Percentiles rank a stretch among this genome's conserved stretches.
Conservation (phyloP, 2,329 filamentous ascomycete species). For the Stemphylium lycopersici region DNA sequence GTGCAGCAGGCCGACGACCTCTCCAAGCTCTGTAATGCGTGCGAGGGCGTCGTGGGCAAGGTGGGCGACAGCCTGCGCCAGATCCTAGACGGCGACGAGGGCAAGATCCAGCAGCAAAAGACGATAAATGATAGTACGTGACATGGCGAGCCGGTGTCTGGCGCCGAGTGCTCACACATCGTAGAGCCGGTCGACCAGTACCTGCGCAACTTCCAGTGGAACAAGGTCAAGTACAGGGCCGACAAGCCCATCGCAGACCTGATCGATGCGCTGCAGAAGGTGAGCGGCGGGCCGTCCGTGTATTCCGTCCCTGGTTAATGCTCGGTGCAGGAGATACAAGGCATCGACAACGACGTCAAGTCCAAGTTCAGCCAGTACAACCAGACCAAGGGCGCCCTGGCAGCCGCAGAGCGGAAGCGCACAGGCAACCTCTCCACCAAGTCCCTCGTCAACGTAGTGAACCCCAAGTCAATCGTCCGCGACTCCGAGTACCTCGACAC, state of each 20-base stretch:
- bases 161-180: constrained; percentile 6
- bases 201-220: constrained; percentile 88
- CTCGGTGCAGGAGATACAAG: constrained; percentile 74
- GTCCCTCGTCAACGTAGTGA: constrained; percentile 86
- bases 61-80: constrained; percentile 83
- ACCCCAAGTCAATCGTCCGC: constrained; percentile 74
- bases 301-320: background rate
- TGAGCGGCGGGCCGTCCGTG: constrained; percentile 40
- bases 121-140: constrained; percentile 83
- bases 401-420: constrained; percentile 82
- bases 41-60: constrained; percentile 83
- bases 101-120: constrained; percentile 84
- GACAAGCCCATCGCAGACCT: constrained; percentile 89
- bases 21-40: constrained; percentile 80
- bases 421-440: constrained; percentile 94
- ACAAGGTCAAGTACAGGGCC: constrained; percentile 94
- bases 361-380: constrained; percentile 95
- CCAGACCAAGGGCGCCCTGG: constrained; percentile 82
- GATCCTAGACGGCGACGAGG: constrained; percentile 83
- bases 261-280: constrained; percentile 87
- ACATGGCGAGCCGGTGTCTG: background rate
- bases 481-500: constrained; percentile 97
- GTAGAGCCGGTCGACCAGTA: constrained; percentile 96
- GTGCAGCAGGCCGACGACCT: constrained; percentile 97
- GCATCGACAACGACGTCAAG: constrained; percentile 95